Evolutionary conservation across 495 filamentous ascomycete genomes (phyloP).

Genomic region (Wilcoxina mikolae): DNA sequence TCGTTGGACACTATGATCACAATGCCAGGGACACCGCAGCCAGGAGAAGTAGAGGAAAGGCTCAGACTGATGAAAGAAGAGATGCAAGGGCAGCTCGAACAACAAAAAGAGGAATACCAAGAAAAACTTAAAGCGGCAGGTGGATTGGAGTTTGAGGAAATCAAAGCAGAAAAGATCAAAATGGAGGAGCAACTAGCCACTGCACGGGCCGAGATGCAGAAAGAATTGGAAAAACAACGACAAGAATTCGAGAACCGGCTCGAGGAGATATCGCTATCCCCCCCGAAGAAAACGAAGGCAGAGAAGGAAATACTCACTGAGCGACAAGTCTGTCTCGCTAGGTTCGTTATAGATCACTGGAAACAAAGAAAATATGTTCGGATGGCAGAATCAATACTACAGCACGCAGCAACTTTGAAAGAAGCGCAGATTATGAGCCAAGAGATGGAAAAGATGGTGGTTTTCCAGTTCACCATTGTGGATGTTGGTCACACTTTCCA

Average conservation of each 20-base stretch:
- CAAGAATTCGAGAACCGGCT: constrained; percentile 60
- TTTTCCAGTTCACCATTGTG: constrained; percentile 89
- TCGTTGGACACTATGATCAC: constrained; percentile 89
- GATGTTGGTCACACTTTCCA: constrained; percentile 75
- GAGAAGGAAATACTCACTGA: constrained; percentile 49
- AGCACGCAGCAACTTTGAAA: constrained; percentile 74
- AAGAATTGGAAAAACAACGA: constrained; percentile 57
- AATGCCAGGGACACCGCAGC: constrained; percentile 79
- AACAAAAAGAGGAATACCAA: constrained; percentile 70
- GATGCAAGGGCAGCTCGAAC: constrained; percentile 77
- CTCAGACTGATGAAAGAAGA: constrained; percentile 64
- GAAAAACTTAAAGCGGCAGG: constrained; percentile 64
- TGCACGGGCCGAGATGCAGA: constrained; percentile 75
- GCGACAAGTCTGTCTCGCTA: constrained; percentile 55
- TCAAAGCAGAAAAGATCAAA: constrained; percentile 64
- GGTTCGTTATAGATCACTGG: constrained; percentile 56
- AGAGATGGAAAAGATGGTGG: constrained; percentile 81
- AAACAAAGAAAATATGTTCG: constrained; percentile 70
- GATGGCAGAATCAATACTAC: constrained; percentile 86
- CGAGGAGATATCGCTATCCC: constrained; percentile 41
- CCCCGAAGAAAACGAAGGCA: constrained; percentile 32
- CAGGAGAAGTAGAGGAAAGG: constrained; percentile 56
- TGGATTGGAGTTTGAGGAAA: constrained; percentile 66
- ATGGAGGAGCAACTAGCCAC: constrained; percentile 73
- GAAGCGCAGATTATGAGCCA: constrained; percentile 98